Base-by-base conservation (phyloP, 768 basidiomycete species). In the Tulasnella sp. region DNA sequence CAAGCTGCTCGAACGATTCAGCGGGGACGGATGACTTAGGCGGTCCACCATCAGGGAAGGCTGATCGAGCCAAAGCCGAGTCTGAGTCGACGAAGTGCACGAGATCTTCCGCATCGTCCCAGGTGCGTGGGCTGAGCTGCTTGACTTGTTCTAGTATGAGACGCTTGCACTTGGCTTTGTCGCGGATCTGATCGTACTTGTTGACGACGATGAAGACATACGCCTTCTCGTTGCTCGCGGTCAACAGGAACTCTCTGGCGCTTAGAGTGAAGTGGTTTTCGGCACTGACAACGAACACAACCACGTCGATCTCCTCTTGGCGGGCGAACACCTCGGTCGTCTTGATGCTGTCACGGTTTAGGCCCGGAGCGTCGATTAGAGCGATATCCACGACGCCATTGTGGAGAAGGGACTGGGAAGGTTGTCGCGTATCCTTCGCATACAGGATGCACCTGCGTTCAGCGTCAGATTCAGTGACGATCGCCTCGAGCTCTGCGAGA, bases 141-240 rank as follows among this genome's bases (percentile, higher is more conserved):
- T 83, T 86, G 77, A 99, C 91, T 72, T 98, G 95, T 61, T 98
- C 93, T 26, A 96, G 79, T 47, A 99, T 86, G 30, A 84, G 72
- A 43, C 88, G 79, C 67, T 82, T 81, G 73, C 96, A 98, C 71
- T 90, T 86, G 51, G 86, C 88, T 75, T 97, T 96, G 77, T 97
- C 88, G 70, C 84, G 82, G 73, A 98, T 95, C 69, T 90, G 86
- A 67, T 91, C 92, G 70, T 85, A 99, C 71, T 94, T 92, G 80
- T 99, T 99, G 70, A 97, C 95, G 56, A 98, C 96, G 69, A 98
- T 87, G 76, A 99, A 99, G 51, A 99, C 75, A 70, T 94, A 95
- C 0, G 95, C 92, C 76, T 98, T 98, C 75, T 99, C 96, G 66
- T 90, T 86, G 74, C 87, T 88, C 1, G 95, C 93, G 66, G 83